phyloP scores from a whole-genome alignment of 345 rosid genomes.

The Heritiera fomes region DNA sequence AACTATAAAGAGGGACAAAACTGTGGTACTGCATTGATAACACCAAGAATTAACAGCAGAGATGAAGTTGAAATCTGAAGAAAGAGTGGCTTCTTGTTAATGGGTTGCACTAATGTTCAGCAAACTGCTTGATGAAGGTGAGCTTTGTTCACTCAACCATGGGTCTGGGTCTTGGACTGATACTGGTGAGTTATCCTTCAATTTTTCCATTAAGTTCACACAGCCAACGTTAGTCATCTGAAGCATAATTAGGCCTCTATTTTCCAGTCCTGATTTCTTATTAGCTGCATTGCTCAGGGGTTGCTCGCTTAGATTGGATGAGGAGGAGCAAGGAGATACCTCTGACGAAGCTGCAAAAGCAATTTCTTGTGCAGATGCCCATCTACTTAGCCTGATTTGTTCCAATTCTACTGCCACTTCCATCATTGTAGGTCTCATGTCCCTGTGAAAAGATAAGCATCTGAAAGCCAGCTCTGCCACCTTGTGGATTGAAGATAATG shows the following conservation, averaged over 20 bases:
- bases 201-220: constrained; percentile 29
- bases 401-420: constrained; percentile 61
- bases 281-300: constrained; percentile 25
- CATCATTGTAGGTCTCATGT: constrained; percentile 66
- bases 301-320: constrained; percentile 36
- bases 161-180: constrained; percentile 49
- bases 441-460: constrained; percentile 65
- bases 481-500: constrained; percentile 42
- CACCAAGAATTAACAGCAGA: background rate
- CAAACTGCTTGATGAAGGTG: constrained; percentile 53
- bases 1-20: background rate
- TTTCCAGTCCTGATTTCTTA: constrained; percentile 24
- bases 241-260: background rate
- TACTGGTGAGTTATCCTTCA: constrained; percentile 36
- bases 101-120: constrained; percentile 23
- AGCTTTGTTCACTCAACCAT: constrained; percentile 55
- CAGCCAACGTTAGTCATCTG: constrained; percentile 20
- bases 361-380: constrained; percentile 28
- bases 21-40: constrained; percentile 3
- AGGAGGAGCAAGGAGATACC: constrained; percentile 25
- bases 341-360: constrained; percentile 27
- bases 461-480: constrained; percentile 77
- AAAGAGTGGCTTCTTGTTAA: constrained; percentile 23
- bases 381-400: constrained; percentile 38
- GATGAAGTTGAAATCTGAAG: constrained; percentile 8